Conservation (phyloP, 225 moss, liverwort and hornwort genomes). For the Pleurozium schreberi region DNA sequence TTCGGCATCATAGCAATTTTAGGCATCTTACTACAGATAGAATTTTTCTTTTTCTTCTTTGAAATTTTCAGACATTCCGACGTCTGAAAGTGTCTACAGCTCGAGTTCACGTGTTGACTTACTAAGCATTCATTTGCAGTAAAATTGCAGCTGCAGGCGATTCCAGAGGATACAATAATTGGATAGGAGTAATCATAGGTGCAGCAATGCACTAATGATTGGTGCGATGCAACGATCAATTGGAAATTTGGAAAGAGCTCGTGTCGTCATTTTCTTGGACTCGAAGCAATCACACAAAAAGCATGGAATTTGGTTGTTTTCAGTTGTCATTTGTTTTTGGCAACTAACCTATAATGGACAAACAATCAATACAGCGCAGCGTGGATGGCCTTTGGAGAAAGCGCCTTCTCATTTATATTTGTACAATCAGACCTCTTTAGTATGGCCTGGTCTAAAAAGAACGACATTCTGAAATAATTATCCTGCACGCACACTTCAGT, state of each 20-base stretch:
- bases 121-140: background rate
- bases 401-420: background rate
- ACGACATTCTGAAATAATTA: background rate
- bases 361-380: background rate
- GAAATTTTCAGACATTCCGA: too few species aligned
- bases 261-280: background rate
- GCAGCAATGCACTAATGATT: background rate
- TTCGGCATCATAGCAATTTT: too few species aligned
- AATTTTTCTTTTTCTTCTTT: too few species aligned
- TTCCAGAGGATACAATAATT: background rate
- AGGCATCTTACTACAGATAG: too few species aligned
- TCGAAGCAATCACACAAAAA: background rate
- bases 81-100: background rate
- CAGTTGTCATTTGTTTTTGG: conserved; percentile 3
- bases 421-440: background rate
- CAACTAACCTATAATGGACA: background rate
- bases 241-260: background rate
- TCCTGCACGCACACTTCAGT: background rate
- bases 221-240: background rate
- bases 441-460: background rate
- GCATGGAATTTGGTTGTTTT: background rate
- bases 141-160: background rate
- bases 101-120: background rate
- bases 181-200: background rate
- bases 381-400: background rate